phyloP scores from a whole-genome alignment of 768 basidiomycete genomes.

The Leucosporidium scottii region DNA sequence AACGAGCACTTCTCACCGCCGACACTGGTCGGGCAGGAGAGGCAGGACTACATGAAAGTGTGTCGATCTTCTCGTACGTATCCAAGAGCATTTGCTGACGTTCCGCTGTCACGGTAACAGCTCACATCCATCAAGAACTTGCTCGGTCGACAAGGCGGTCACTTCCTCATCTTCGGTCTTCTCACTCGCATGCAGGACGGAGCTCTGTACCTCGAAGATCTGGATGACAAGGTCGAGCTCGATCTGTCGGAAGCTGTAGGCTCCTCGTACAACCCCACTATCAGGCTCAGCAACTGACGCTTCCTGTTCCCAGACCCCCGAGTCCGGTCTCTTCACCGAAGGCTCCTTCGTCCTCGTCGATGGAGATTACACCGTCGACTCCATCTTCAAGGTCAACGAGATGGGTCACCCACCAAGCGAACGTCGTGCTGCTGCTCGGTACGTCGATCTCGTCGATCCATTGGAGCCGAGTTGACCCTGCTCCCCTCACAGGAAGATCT shows the following conservation, averaged over 20 bases:
- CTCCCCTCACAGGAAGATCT: slow-evolving; percentile 60
- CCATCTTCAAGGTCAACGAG: slow-evolving; percentile 76
- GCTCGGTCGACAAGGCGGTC: slow-evolving; percentile 76
- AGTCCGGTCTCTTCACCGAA: slow-evolving; percentile 92
- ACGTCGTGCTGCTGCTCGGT: slow-evolving; percentile 74
- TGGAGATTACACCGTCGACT: slow-evolving; percentile 92
- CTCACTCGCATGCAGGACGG: slow-evolving; percentile 83
- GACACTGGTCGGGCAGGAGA: slow-evolving; percentile 71
- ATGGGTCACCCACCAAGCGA: slow-evolving; percentile 98
- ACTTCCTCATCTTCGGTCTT: slow-evolving; percentile 91
- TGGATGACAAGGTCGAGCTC: slow-evolving; percentile 80
- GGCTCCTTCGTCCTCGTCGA: slow-evolving; percentile 92
- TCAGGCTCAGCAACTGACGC: neutral
- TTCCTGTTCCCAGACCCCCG: slow-evolving; percentile 64
- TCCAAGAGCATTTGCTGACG: neutral
- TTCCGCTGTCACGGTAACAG: slow-evolving; percentile 44
- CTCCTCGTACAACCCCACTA: slow-evolving; percentile 13
- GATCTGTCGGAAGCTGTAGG: slow-evolving; percentile 80
- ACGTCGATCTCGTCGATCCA: slow-evolving; percentile 31
- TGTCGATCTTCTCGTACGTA: slow-evolving; percentile 32
- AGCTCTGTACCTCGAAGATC: slow-evolving; percentile 81
- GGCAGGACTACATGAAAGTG: slow-evolving; percentile 81
- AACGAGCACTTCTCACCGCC: slow-evolving; percentile 98
- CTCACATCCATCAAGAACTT: slow-evolving; percentile 93
- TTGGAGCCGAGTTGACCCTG: neutral